A percentile compares a stretch with the other conserved stretches of the same genome.
phyloP scores from a whole-genome alignment of 129 eudicot species.

The Flaveria sonorensis region DNA sequence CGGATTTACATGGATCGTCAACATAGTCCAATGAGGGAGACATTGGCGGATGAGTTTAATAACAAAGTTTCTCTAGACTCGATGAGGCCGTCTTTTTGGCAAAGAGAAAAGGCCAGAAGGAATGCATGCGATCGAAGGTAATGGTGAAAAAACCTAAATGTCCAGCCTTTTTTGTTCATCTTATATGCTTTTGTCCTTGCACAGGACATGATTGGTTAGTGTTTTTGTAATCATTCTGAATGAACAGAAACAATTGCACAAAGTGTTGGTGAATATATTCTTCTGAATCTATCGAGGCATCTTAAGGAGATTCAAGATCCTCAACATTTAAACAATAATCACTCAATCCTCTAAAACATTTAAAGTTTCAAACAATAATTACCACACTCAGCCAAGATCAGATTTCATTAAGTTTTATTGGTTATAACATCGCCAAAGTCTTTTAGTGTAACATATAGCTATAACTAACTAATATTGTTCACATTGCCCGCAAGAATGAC shows the following conservation, averaged over 20 bases:
- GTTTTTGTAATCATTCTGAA: constrained; percentile 14
- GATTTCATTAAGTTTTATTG: background rate
- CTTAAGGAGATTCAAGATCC: constrained; percentile 11
- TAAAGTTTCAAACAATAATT: no score
- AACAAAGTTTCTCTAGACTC: constrained; percentile 48
- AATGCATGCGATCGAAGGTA: constrained; percentile 38
- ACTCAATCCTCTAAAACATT: constrained; percentile 1
- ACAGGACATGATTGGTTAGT: constrained; percentile 39
- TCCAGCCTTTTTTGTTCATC: constrained; percentile 22
- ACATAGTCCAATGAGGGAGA: constrained; percentile 43
- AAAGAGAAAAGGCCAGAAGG: constrained; percentile 49
- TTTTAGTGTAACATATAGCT: no score
- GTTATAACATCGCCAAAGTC: no score
- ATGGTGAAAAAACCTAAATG: background rate
- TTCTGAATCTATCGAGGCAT: background rate
- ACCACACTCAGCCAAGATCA: background rate
- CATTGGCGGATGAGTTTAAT: constrained; percentile 35
- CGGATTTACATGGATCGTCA: constrained; percentile 55
- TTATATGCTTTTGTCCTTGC: constrained; percentile 42
- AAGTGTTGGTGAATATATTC: constrained; percentile 28
- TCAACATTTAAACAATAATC: background rate
- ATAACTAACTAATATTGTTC: no score
- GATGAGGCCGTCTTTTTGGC: constrained; percentile 43
- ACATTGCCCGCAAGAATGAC: no score
- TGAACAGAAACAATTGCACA: constrained; percentile 8